Conservation (phyloP, 1,139 yeast genomes). For the Candida sp. region DNA sequence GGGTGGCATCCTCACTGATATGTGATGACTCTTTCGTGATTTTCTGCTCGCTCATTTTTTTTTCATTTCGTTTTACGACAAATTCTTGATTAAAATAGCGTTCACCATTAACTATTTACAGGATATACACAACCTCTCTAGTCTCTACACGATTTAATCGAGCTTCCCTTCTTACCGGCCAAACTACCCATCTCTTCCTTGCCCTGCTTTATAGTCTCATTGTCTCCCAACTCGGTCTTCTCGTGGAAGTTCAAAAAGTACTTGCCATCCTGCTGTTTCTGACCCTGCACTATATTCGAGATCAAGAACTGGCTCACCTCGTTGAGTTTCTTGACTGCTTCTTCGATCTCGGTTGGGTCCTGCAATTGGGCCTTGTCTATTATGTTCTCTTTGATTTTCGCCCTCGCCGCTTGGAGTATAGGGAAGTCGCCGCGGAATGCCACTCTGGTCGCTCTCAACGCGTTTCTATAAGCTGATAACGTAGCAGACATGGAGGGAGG, state of each 20-base stretch:
- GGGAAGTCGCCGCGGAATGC: conserved; percentile 66
- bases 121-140: neutral
- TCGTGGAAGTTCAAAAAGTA: conserved; percentile 72
- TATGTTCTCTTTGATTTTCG: conserved; percentile 66
- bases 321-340: conserved; percentile 63
- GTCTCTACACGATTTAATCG: conserved; percentile 16
- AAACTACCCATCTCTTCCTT: conserved; percentile 44
- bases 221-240: conserved; percentile 90
- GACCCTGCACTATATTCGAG: conserved; percentile 86
- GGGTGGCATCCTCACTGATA: conserved; percentile 8
- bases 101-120: neutral
- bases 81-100: neutral
- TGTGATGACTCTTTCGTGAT: conserved; percentile 2
- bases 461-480: conserved; percentile 64
- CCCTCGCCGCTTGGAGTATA: conserved; percentile 65
- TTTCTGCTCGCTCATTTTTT: neutral
- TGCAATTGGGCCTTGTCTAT: conserved; percentile 29
- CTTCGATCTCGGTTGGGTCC: conserved; percentile 42
- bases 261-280: conserved; percentile 47
- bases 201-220: conserved; percentile 54
- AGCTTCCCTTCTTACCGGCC: conserved; percentile 36
- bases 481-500: conserved; percentile 23
- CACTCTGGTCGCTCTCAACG: conserved; percentile 69
- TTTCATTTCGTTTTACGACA: neutral
- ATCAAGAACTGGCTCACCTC: conserved; percentile 73